Base-by-base conservation (phyloP, 2,329 filamentous ascomycete genomes). In the Arthrobotrys pseudoclavata region DNA sequence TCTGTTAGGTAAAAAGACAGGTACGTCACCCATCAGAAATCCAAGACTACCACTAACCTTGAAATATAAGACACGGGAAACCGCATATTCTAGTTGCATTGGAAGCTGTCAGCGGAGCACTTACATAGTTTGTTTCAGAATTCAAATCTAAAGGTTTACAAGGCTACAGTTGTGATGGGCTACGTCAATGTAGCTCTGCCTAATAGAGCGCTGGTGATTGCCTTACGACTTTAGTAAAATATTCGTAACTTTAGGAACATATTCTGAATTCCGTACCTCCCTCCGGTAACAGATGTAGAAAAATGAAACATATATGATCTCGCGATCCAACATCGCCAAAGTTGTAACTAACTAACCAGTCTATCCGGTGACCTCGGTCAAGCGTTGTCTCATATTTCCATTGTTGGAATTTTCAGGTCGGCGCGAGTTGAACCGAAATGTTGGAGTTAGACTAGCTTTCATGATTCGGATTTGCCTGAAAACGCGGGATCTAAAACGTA, bases 51-150 rank as follows among this genome's bases (percentile, higher is more conserved):
- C 10, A 20, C 26, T 22, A 18, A 69, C 48, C 37, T n/a, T 45
- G 55, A 62, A 62, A 53, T 70, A 47, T 70, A 55, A 70, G 67
- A 70, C 67, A 70, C 55, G 67, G 67, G 9, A 70, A 62, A 47
- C 55, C 55, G 40, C 48, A 69, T 47, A 31, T 60, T 48, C 18
- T 34, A 26, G 34, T 68, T 68, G 50, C 63, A 68, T 68, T 42
- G 45, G 15, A 7, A 15, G 15, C n/a, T 57, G 31, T 57, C 52
- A 57, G n/a, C 52, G 31, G 52, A 26, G 31, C 20, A 55, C 42
- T 48, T 24, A 20, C 42, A 20, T 2, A 45, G 4, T 45, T 2
- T 34, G 61, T 66, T 48, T 66, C 61, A 66, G 40, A 48, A 64
- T 29, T 4, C 29, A 40, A n/a, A 34, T 34, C 24, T n/a, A 34